These are phyloP conservation scores for Solanum etuberosum DNA, from an alignment of 257 asterid species.

Conservation along the genomic window DNA sequence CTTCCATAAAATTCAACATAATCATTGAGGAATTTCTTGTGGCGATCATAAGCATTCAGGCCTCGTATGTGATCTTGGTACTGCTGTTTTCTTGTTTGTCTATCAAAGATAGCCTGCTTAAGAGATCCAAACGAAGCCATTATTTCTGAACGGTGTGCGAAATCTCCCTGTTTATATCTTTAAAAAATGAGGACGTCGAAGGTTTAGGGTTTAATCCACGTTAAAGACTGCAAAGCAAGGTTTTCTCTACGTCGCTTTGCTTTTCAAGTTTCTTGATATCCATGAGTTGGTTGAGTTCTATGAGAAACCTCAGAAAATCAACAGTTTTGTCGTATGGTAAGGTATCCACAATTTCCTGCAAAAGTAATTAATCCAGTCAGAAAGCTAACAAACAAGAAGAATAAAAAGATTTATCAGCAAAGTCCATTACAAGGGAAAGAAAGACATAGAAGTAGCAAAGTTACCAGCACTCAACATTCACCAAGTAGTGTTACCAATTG, in stretches of 20 bases:
- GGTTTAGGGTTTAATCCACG: background rate
- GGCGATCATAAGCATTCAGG: conserved; percentile 97
- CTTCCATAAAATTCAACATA: conserved; percentile 75
- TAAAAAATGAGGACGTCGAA: background rate
- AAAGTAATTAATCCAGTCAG: background rate
- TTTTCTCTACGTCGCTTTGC: background rate
- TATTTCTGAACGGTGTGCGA: background rate
- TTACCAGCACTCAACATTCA: background rate
- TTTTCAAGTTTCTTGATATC: background rate
- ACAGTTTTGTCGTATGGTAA: background rate
- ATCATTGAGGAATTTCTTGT: conserved; percentile 74
- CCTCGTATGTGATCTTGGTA: conserved; percentile 88
- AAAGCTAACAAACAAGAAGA: background rate
- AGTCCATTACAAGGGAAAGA: background rate
- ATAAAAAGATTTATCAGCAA: background rate
- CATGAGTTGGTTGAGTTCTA: background rate
- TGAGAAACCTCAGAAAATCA: background rate
- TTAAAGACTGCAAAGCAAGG: background rate
- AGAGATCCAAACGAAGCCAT: conserved; percentile 81
- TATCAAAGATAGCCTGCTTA: conserved; percentile 73
- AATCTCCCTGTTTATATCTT: background rate
- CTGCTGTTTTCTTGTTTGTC: conserved; percentile 80
- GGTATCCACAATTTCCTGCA: background rate
- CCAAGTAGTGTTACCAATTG: background rate
- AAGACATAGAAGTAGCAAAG: background rate